Conservation (phyloP, 495 filamentous ascomycete species). For the Parachaetomium inaequale region DNA sequence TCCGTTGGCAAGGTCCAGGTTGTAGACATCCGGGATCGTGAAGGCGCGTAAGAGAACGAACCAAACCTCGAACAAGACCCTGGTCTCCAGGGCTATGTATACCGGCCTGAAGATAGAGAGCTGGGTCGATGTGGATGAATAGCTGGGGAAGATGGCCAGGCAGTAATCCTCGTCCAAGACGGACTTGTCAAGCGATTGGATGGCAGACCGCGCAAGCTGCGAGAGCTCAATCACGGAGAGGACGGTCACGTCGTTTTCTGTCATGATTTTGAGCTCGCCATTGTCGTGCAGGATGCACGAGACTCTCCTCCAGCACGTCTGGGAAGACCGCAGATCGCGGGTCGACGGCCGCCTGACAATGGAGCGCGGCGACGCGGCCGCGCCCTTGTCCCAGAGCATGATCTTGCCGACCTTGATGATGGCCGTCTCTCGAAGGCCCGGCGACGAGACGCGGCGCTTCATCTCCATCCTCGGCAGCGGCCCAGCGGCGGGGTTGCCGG, state of each 20-base stretch:
- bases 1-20: conserved; percentile 39
- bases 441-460: conserved; percentile 64
- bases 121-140: conserved; percentile 60
- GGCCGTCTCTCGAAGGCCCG: conserved; percentile 63
- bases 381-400: conserved; percentile 77
- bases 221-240: conserved; percentile 84
- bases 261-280: conserved; percentile 86
- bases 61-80: conserved; percentile 94
- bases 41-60: conserved; percentile 90
- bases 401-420: conserved; percentile 98
- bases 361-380: conserved; percentile 50
- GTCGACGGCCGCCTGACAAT: conserved; percentile 50
- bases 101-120: conserved; percentile 66
- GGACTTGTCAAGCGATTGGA: conserved; percentile 86
- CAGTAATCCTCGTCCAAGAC: conserved; percentile 92
- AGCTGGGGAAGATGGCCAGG: conserved; percentile 86
- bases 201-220: conserved; percentile 80
- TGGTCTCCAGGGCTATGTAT: conserved; percentile 81
- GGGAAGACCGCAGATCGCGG: conserved; percentile 39
- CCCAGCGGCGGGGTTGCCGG: conserved; percentile 20
- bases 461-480: conserved; percentile 50
- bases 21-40: conserved; percentile 89
- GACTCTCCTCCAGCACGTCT: conserved; percentile 70
- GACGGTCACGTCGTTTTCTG: conserved; percentile 73
- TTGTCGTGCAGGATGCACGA: conserved; percentile 95